Evolutionary conservation across 139 green algal genomes (phyloP).

Genomic region (Tetradesmus obliquus): DNA sequence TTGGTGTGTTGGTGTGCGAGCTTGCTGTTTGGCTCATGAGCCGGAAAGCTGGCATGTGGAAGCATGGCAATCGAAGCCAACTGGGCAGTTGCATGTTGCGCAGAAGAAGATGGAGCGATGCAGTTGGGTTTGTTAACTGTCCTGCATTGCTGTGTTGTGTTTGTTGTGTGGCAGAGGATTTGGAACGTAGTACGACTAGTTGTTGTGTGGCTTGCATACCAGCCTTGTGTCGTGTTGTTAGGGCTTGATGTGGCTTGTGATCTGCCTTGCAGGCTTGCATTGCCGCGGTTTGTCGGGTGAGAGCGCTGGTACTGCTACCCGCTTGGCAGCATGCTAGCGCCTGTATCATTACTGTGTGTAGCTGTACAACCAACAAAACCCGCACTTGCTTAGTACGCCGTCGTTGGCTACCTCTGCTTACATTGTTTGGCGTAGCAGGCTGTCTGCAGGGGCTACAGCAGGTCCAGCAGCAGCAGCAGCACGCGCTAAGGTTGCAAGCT

Average conservation of each 20-base stretch:
- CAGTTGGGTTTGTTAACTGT: background rate
- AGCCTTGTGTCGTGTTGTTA: background rate
- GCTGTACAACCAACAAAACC: background rate
- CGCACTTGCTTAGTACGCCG: background rate
- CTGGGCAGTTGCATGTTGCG: no score
- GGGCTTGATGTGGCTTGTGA: background rate
- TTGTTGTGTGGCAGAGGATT: background rate
- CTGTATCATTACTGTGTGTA: background rate
- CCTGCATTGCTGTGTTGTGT: background rate
- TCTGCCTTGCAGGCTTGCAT: background rate
- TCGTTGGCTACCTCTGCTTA: background rate
- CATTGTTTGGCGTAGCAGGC: background rate
- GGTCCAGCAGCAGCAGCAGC: no score
- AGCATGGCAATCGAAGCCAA: background rate
- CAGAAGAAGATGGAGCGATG: background rate
- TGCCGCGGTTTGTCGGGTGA: background rate
- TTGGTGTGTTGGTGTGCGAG: background rate
- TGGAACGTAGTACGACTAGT: background rate
- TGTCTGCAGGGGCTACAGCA: background rate
- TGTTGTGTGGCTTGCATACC: background rate
- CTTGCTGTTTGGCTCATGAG: background rate
- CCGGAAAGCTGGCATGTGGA: background rate
- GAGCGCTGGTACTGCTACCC: background rate
- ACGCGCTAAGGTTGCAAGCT: background rate
- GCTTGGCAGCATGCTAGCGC: background rate